Percentiles rank a stretch among this genome's conserved stretches.
phyloP scores from a whole-genome alignment of 2,329 filamentous ascomycete species.

The Beauveria sp. region DNA sequence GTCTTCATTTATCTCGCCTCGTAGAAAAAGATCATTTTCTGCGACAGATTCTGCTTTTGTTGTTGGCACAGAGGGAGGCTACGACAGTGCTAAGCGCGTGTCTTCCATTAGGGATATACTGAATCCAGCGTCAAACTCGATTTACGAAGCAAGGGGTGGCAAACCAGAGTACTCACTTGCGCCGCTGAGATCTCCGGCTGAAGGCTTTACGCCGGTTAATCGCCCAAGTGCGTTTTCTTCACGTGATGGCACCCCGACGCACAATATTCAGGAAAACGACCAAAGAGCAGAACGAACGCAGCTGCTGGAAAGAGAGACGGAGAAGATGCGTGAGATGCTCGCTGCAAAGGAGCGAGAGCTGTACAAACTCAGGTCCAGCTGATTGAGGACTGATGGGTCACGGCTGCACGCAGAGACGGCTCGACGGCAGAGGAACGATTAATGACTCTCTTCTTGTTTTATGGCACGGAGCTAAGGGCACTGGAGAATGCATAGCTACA shows the following conservation, averaged over 20 bases:
- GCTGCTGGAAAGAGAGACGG: conserved; percentile 63
- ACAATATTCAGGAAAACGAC: conserved; percentile 37
- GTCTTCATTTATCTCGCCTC: conserved; percentile 50
- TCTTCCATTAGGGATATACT: conserved; percentile 72
- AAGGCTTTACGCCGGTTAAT: conserved; percentile 31
- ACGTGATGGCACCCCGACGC: conserved; percentile 19
- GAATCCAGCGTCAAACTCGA: conserved; percentile 42
- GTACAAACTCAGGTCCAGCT: neutral
- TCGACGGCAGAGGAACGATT: neutral
- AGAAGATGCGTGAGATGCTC: conserved; percentile 66
- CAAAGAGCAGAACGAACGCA: conserved; percentile 55
- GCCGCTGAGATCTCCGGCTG: conserved; percentile 36
- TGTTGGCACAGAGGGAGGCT: conserved; percentile 28
- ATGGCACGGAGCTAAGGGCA: neutral
- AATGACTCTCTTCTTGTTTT: neutral
- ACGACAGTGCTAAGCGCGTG: conserved; percentile 51
- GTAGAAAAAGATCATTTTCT: conserved; percentile 62
- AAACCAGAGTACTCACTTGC: conserved; percentile 33
- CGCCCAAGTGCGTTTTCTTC: conserved; percentile 33
- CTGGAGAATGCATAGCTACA: neutral
- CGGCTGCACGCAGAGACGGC: neutral
- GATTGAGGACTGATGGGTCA: neutral
- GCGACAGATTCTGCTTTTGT: conserved; percentile 45
- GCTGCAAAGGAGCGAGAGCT: conserved; percentile 68
- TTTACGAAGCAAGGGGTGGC: conserved; percentile 24